Evolutionary conservation across 129 eudicot genomes (phyloP).

Genomic region (Erigeron canadensis): DNA sequence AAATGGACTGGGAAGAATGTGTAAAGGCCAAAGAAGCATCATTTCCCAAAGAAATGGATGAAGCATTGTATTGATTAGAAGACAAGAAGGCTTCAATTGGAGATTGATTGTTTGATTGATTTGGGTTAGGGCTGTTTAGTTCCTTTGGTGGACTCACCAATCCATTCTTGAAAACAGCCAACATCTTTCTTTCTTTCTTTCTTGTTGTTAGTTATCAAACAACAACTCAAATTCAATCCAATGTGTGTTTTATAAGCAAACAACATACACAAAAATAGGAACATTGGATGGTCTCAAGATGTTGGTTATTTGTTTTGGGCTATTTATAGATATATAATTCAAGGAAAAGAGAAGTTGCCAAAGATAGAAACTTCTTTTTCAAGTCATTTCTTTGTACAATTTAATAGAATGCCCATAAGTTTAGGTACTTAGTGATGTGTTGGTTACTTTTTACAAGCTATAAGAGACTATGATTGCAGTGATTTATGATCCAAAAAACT

Average conservation of each 20-base stretch:
- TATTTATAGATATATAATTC: conserved; percentile 29
- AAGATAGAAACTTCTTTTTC: conserved; percentile 15
- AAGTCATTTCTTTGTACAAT: conserved; percentile 13
- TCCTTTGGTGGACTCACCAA: conserved; percentile 84
- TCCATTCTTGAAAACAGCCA: conserved; percentile 83
- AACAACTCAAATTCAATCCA: conserved; percentile 26
- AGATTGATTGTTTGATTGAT: conserved; percentile 30
- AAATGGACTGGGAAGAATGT: conserved; percentile 46
- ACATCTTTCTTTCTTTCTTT: conserved; percentile 42
- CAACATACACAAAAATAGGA: conserved; percentile 31
- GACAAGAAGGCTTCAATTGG: conserved; percentile 53
- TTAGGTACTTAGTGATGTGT: background rate
- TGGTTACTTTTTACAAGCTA: background rate
- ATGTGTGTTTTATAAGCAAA: conserved; percentile 25
- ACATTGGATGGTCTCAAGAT: conserved; percentile 29
- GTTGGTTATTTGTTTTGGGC: conserved; percentile 21
- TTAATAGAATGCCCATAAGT: background rate
- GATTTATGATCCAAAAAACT: background rate
- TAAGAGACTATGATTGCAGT: background rate
- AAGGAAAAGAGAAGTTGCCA: conserved; percentile 16
- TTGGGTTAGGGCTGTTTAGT: conserved; percentile 60
- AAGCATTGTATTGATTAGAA: conserved; percentile 42
- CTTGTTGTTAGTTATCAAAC: conserved; percentile 19
- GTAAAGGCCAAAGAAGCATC: conserved; percentile 67
- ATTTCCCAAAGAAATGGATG: conserved; percentile 53